Evolutionary conservation across 164 flowering plant species (phyloP).

Genomic region (Vitis cinerea): DNA sequence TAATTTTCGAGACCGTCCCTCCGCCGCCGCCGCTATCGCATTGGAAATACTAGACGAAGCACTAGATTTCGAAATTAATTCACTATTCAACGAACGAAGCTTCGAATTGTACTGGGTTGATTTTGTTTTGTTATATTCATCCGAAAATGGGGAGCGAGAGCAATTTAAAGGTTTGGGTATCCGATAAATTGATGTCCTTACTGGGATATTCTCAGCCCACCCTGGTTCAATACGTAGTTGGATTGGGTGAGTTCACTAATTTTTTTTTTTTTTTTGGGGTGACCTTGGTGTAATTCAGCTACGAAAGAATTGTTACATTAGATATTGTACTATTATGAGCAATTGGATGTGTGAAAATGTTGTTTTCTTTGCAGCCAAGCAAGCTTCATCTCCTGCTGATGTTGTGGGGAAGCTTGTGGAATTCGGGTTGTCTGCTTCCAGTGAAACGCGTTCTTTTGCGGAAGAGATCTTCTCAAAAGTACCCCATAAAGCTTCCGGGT

Average conservation of each 20-base stretch:
- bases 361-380: conserved; percentile 55
- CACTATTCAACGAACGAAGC: no score
- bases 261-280: not conserved
- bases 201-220: conserved; percentile 73
- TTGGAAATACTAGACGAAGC: no score
- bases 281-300: not conserved
- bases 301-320: not conserved
- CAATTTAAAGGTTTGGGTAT: conserved; percentile 69
- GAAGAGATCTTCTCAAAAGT: conserved; percentile 63
- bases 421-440: conserved; percentile 50
- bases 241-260: conserved; percentile 45
- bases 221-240: conserved; percentile 69
- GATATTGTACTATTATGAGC: no score
- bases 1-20: no score
- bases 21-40: no score
- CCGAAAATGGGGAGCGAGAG: conserved; percentile 54
- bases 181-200: conserved; percentile 69
- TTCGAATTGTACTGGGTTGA: not conserved
- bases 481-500: conserved; percentile 60
- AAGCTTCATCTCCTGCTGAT: conserved; percentile 71
- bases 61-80: no score
- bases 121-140: no score
- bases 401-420: conserved; percentile 50
- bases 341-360: not conserved
- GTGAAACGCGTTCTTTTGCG: conserved; percentile 62